Conservation (phyloP, 768 basidiomycete species). For the Pleurotus platypus region DNA sequence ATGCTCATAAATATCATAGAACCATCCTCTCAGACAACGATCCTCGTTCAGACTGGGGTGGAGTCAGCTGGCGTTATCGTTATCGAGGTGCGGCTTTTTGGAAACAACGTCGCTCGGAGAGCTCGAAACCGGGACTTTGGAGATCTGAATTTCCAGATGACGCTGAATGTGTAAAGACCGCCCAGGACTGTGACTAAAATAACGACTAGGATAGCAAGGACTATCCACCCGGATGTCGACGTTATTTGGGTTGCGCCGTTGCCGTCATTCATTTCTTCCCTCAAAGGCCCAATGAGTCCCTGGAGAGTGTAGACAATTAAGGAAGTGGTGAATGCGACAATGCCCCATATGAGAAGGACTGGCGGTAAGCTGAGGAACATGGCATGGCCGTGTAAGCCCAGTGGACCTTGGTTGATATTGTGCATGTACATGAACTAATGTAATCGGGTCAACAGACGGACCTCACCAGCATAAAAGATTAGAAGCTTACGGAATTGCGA, state of each 20-base stretch:
- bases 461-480: background rate
- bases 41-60: too few relatives aligned
- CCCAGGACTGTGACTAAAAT: constrained; percentile 33
- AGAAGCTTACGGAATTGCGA: constrained; percentile 34
- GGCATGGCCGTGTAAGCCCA: constrained; percentile 47
- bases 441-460: background rate
- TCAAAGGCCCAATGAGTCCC: constrained; percentile 18
- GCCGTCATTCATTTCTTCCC: constrained; percentile 14
- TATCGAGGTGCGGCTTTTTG: background rate
- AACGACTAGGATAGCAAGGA: constrained; percentile 36
- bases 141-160: constrained; percentile 40
- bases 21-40: too few relatives aligned
- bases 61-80: too few relatives aligned
- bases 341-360: constrained; percentile 49
- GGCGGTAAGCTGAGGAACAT: constrained; percentile 49
- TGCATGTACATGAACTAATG: constrained; percentile 50
- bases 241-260: background rate
- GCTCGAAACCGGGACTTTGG: background rate
- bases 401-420: constrained; percentile 39
- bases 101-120: background rate
- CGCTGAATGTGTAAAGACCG: constrained; percentile 46
- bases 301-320: constrained; percentile 42
- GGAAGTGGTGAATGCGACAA: constrained; percentile 43
- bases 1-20: too few relatives aligned
- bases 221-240: constrained; percentile 32